Conservation (phyloP, 1,284 basidiomycete species). For the Jaminaea rosea region DNA sequence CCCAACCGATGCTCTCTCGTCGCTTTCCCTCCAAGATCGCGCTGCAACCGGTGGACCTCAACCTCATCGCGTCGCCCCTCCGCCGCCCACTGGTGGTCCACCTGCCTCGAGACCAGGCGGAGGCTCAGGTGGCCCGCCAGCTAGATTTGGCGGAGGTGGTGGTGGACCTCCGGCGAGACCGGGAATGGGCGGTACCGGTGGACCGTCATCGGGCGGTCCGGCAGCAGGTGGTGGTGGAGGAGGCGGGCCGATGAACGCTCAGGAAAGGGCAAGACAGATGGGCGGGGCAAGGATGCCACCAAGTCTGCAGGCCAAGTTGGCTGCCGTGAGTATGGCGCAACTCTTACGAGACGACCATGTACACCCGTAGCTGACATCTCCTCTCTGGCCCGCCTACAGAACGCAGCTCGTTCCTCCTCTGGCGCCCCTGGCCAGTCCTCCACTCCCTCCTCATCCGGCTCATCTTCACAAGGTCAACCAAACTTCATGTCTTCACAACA, state of each 20-base stretch:
- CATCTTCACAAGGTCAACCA: background rate
- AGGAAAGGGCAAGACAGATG: slow-evolving; percentile 33
- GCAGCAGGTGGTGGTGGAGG: background rate
- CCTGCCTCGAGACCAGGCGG: no score
- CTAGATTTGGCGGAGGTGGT: background rate
- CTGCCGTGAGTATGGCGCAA: slow-evolving; percentile 56
- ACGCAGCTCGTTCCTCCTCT: slow-evolving; percentile 1
- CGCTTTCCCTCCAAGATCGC: background rate
- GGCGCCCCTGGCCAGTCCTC: no score
- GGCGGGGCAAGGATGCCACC: slow-evolving; percentile 55
- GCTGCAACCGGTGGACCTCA: background rate
- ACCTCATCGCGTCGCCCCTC: background rate
- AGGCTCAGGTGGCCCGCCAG: background rate
- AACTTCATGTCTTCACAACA: background rate
- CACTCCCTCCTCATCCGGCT: slow-evolving; percentile 3
- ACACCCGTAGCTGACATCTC: slow-evolving; percentile 14
- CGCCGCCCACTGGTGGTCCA: background rate
- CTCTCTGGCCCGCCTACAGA: background rate
- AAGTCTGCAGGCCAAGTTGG: slow-evolving; percentile 83
- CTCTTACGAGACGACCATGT: slow-evolving; percentile 14
- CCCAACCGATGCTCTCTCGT: background rate
- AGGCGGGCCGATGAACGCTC: slow-evolving; percentile 1
- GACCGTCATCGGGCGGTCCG: background rate
- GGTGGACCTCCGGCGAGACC: background rate
- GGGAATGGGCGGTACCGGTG: background rate